Conservation (phyloP, 164 flowering plant species). For the Stephania yunnanensis region DNA sequence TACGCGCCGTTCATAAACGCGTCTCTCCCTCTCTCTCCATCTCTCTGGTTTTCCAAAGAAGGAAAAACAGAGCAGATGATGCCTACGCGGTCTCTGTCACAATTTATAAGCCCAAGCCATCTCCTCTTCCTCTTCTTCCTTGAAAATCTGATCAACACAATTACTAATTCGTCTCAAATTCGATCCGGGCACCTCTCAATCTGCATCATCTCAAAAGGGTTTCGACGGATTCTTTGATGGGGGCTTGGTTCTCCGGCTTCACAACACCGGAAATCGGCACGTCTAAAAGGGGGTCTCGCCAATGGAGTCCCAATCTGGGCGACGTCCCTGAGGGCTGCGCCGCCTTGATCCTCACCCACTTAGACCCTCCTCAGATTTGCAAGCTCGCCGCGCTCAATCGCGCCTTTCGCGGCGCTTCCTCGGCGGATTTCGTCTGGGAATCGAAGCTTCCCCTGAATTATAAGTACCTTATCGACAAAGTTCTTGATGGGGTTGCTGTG, state of each 20-base stretch:
- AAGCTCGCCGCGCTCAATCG: constrained; percentile 53
- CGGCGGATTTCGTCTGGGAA: constrained; percentile 91
- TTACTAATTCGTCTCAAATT: background rate
- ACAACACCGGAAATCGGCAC: background rate
- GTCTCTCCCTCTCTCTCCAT: background rate
- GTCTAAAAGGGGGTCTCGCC: background rate
- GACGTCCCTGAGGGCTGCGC: constrained; percentile 86
- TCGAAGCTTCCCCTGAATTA: constrained; percentile 74
- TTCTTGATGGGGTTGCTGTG: constrained; percentile 28
- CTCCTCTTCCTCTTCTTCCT: background rate
- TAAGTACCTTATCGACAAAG: constrained; percentile 27
- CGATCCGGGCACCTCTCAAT: background rate
- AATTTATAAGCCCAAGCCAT: background rate
- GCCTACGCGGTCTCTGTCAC: background rate
- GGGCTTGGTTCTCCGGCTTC: constrained; percentile 32
- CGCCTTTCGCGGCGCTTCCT: constrained; percentile 70
- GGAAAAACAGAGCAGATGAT: background rate
- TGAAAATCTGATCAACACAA: background rate
- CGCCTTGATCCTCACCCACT: constrained; percentile 44
- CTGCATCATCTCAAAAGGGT: background rate
- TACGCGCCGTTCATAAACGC: background rate
- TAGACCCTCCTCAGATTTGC: constrained; percentile 74
- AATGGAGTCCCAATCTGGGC: constrained; percentile 39
- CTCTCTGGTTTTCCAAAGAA: background rate
- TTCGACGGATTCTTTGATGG: constrained; percentile 25